Conservation (phyloP, 805 yeast genomes). For the Kurtzmaniella cleridarum region DNA sequence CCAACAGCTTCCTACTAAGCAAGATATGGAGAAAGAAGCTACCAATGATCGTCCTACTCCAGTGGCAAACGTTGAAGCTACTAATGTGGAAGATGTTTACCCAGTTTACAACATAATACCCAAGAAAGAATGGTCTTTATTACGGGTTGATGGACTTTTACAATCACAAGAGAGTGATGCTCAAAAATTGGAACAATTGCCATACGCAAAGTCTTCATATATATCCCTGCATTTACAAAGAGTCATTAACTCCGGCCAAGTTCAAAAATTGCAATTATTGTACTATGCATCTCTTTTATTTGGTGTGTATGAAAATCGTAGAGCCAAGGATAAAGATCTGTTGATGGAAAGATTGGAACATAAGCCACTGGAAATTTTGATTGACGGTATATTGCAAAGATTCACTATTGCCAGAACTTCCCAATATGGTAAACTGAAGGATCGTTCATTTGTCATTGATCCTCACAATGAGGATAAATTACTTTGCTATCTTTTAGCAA, state of each 20-base stretch:
- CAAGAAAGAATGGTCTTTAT: slow-evolving; percentile 51
- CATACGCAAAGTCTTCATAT: slow-evolving; percentile 54
- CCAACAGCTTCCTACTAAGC: slow-evolving; percentile 64
- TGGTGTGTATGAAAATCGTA: slow-evolving; percentile 73
- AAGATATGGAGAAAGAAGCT: slow-evolving; percentile 51
- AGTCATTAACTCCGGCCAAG: slow-evolving; percentile 38
- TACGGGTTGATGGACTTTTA: slow-evolving; percentile 60
- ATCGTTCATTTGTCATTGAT: slow-evolving; percentile 72
- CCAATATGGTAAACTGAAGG: slow-evolving; percentile 67
- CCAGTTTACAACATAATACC: slow-evolving; percentile 71
- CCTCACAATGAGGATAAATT: slow-evolving; percentile 86
- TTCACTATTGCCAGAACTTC: slow-evolving; percentile 67
- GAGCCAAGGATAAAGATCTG: slow-evolving; percentile 52
- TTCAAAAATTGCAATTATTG: slow-evolving; percentile 60
- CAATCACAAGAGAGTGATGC: slow-evolving; percentile 44
- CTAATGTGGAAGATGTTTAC: slow-evolving; percentile 76
- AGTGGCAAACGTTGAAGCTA: slow-evolving; percentile 68
- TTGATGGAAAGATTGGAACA: slow-evolving; percentile 54
- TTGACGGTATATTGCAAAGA: slow-evolving; percentile 66
- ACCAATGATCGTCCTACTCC: slow-evolving; percentile 82
- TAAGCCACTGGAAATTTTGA: slow-evolving; percentile 64
- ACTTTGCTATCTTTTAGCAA: slow-evolving; percentile 69
- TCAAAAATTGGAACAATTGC: slow-evolving; percentile 53
- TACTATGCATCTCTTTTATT: slow-evolving; percentile 75
- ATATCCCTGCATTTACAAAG: slow-evolving; percentile 42